Conservation (phyloP, 2,329 filamentous ascomycete species). For the Amylocarpus encephaloides region DNA sequence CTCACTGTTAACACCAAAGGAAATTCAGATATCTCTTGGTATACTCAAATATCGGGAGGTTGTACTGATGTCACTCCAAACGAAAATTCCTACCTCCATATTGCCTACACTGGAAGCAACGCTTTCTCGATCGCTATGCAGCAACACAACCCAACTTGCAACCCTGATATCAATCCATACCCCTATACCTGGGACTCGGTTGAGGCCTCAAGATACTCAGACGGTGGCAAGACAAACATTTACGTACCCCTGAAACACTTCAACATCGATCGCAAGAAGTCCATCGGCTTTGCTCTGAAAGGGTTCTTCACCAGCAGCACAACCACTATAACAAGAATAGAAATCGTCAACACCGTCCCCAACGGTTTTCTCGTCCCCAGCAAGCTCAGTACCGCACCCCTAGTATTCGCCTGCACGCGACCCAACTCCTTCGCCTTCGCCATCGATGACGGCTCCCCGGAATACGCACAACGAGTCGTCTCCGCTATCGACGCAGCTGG, state of each 20-base stretch:
- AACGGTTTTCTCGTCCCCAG: conserved; percentile 44
- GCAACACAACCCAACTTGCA: conserved; percentile 58
- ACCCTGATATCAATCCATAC: conserved; percentile 48
- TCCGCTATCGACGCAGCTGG: conserved; percentile 52
- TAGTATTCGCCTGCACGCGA: conserved; percentile 58
- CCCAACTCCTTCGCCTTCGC: conserved; percentile 67
- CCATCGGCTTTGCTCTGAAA: conserved; percentile 55
- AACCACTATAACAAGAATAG: conserved; percentile 49
- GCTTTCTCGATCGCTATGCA: conserved; percentile 60
- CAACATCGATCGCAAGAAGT: conserved; percentile 49
- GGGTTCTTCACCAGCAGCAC: conserved; percentile 53
- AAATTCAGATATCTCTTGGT: conserved; percentile 55
- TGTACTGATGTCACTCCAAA: conserved; percentile 52
- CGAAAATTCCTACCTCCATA: conserved; percentile 55
- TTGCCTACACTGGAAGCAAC: conserved; percentile 55
- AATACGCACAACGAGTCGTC: conserved; percentile 53
- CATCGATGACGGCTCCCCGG: conserved; percentile 62
- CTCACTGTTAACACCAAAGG: conserved; percentile 49
- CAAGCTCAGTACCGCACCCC: conserved; percentile 54
- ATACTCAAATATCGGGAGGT: conserved; percentile 48
- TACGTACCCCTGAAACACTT: conserved; percentile 65
- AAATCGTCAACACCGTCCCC: conserved; percentile 53
- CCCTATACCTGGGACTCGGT: conserved; percentile 64
- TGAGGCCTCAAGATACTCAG: conserved; percentile 55
- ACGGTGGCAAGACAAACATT: conserved; percentile 43